Base-by-base conservation (phyloP, 495 filamentous ascomycete genomes). In the Usnea hakonensis region DNA sequence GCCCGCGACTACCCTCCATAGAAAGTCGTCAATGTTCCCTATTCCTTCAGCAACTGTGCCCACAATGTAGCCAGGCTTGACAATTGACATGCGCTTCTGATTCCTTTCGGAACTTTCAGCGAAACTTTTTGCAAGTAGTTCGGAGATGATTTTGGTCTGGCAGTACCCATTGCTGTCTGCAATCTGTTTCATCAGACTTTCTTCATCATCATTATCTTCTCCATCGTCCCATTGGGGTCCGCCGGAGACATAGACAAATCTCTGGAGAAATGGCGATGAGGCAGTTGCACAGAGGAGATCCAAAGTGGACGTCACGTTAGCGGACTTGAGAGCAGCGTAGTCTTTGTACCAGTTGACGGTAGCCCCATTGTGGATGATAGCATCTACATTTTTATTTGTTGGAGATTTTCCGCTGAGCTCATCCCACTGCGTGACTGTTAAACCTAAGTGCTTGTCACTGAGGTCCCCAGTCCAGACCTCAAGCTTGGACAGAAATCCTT, bases 331-430 rank as follows among this genome's bases (percentile, higher is more conserved):
- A 3, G 69, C 46, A 1, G 61, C 37, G 64, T 78, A 81, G 5
- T 62, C 63, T 4, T 76, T 71, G 38, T 73, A 58, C 69, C 74
- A 75, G 16, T 78, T 76, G 9, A 76, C 72, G 9, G 73, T 71
- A 0, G 90, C 90, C n/a, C 88, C 89, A 66, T 90, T 90, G 75
- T 92, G 90, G 59, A 93, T 85, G 37, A 93, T 76, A 3, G 87
- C 74, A 63, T 89, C 81, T 1, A 83, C 83, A 59, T 81, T 74
- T 3, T 82, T 66, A 2, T 77, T 74, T 38, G 54, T 60, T 37
- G 60, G 16, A 88, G 64, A 28, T 30, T 70, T 28, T 67, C 83
- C 83, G 84, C 19, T 73, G 73, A n/a, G 67, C 67, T 11, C 80
- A 71, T 43, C 74, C 74, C 33, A 70, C 23, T 67, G 67, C 14